Percentiles rank a stretch among this genome's conserved stretches.
Evolutionary conservation across 768 basidiomycete species (phyloP).

Genomic region (Galerina sulciceps): DNA sequence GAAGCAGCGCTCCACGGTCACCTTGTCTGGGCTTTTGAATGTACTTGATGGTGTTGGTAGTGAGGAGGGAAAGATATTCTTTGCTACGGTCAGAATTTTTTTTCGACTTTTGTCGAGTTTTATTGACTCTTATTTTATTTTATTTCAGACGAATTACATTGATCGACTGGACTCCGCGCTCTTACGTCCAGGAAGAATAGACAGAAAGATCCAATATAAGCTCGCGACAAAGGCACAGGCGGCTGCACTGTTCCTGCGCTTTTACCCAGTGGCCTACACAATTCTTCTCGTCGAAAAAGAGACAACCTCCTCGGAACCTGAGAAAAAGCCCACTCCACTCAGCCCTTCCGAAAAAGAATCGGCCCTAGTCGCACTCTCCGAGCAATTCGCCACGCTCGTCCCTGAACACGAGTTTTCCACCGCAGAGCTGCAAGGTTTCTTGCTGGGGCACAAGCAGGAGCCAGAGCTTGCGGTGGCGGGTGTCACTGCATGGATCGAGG

Average conservation of each 20-base stretch:
- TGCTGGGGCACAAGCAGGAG: constrained; percentile 47
- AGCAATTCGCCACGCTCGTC: constrained; percentile 42
- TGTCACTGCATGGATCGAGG: constrained; percentile 45
- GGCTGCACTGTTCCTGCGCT: constrained; percentile 49
- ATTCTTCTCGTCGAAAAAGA: constrained; percentile 21
- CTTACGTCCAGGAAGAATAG: constrained; percentile 60
- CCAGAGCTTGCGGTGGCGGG: constrained; percentile 36
- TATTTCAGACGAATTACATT: constrained; percentile 52
- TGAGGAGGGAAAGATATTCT: constrained; percentile 65
- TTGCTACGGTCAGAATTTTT: constrained; percentile 51
- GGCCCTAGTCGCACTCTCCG: constrained; percentile 33
- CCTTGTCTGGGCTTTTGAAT: constrained; percentile 60
- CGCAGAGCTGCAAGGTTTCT: constrained; percentile 64
- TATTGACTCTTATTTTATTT: not conserved
- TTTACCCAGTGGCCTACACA: constrained; percentile 45
- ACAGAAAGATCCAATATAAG: constrained; percentile 54
- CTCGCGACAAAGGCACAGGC: constrained; percentile 51
- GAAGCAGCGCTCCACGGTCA: constrained; percentile 38
- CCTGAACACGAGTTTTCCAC: constrained; percentile 58
- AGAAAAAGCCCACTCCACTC: constrained; percentile 21
- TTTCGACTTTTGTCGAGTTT: not conserved
- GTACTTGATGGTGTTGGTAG: constrained; percentile 64
- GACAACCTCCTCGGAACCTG: not conserved
- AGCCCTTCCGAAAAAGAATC: constrained; percentile 35
- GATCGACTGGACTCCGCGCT: constrained; percentile 59